phyloP scores from a whole-genome alignment of 176 grass and related monocot genomes.

The Pontederia paniculata region DNA sequence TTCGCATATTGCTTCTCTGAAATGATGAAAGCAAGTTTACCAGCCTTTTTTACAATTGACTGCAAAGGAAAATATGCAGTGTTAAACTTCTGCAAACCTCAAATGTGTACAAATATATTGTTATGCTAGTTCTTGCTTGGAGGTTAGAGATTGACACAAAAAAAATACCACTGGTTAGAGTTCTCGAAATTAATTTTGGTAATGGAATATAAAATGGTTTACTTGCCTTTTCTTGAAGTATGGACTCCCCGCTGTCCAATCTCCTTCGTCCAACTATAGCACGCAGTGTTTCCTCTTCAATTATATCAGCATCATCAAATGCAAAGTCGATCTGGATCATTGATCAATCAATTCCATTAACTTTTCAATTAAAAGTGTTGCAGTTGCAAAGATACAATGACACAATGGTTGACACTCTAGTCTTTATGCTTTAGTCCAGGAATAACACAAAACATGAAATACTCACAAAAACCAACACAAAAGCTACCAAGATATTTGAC shows the following conservation, averaged over 20 bases:
- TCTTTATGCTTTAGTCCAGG: too few relatives aligned
- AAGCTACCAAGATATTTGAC: conserved; percentile 19
- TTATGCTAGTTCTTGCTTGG: too few relatives aligned
- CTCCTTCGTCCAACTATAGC: conserved; percentile 61
- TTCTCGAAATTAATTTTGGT: neutral
- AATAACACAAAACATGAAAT: conserved; percentile 3
- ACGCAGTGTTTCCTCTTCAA: conserved; percentile 57
- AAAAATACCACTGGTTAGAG: neutral
- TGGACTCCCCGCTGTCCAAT: conserved; percentile 49
- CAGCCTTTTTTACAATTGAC: conserved; percentile 44
- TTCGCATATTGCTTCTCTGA: conserved; percentile 53
- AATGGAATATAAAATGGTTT: neutral
- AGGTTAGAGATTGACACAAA: too few relatives aligned
- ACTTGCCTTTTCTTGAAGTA: conserved; percentile 65
- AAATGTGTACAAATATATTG: neutral
- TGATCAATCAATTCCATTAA: too few relatives aligned
- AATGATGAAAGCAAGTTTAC: conserved; percentile 56
- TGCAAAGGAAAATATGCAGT: conserved; percentile 7
- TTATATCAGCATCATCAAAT: conserved; percentile 70
- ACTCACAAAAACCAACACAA: conserved; percentile 17
- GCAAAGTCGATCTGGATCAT: conserved; percentile 73
- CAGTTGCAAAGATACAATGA: too few relatives aligned
- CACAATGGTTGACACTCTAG: too few relatives aligned
- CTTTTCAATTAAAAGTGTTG: too few relatives aligned
- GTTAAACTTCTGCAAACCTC: neutral